Evolutionary conservation across 495 filamentous ascomycete genomes (phyloP).

Genomic region (Melanomma pulvis-pyrius): DNA sequence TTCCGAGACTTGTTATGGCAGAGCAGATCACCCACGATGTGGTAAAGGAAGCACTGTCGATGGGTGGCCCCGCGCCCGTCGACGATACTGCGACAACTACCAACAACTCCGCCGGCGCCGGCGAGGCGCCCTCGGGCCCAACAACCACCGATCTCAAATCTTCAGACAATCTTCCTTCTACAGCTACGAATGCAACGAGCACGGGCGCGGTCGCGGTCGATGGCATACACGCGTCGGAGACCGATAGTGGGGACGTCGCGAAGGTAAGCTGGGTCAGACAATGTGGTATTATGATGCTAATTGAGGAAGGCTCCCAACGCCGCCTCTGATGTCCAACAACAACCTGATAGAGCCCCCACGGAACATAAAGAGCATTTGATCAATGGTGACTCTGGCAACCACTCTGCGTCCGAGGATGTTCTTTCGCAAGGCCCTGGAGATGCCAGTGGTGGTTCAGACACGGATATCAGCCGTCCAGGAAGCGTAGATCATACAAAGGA

Average conservation of each 20-base stretch:
- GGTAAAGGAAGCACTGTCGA: slow-evolving; percentile 77
- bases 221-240: slow-evolving; percentile 6
- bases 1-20: slow-evolving; percentile 76
- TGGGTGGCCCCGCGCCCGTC: slow-evolving; percentile 71
- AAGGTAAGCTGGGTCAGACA: slow-evolving; percentile 8
- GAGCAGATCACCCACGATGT: slow-evolving; percentile 76
- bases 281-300: slow-evolving; percentile 11
- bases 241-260: slow-evolving; percentile 13
- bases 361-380: slow-evolving; percentile 38
- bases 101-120: slow-evolving; percentile 60
- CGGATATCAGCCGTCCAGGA: slow-evolving; percentile 55
- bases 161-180: slow-evolving; percentile 13
- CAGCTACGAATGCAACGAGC: slow-evolving; percentile 20
- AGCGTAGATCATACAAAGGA: slow-evolving; percentile 52
- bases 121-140: slow-evolving; percentile 53
- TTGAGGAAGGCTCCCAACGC: background rate
- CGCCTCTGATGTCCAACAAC: background rate
- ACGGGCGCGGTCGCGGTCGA: slow-evolving; percentile 14
- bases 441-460: slow-evolving; percentile 65
- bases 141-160: slow-evolving; percentile 35
- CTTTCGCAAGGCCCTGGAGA: slow-evolving; percentile 25
- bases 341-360: slow-evolving; percentile 37
- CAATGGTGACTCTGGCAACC: slow-evolving; percentile 38
- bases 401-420: slow-evolving; percentile 26
- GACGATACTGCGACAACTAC: slow-evolving; percentile 70